These are phyloP conservation scores for Alternaria sp. DNA, from an alignment of 2,329 filamentous ascomycete species.

Conservation along the genomic window DNA sequence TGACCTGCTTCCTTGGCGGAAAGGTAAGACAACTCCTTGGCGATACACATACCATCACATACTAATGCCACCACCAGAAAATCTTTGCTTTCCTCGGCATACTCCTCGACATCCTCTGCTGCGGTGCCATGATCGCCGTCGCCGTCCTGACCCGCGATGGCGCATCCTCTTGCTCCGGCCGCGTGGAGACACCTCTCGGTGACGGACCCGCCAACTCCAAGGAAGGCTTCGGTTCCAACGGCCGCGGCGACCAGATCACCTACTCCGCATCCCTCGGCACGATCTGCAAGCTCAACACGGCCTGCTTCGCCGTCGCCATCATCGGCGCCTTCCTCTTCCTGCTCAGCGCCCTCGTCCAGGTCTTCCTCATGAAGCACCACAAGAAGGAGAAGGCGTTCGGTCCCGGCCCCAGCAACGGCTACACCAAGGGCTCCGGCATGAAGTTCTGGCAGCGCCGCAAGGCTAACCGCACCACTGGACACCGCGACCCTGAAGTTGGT, in stretches of 20 bases:
- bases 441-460: conserved; percentile 54
- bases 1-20: conserved; percentile 82
- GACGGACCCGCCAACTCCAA: conserved; percentile 61
- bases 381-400: conserved; percentile 76
- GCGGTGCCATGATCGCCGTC: conserved; percentile 80
- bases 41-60: too few relatives aligned
- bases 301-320: conserved; percentile 77
- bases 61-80: conserved; percentile 5
- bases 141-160: conserved; percentile 76
- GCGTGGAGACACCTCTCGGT: conserved; percentile 72
- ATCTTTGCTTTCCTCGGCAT: conserved; percentile 77
- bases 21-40: conserved; percentile 50
- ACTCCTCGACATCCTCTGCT: conserved; percentile 77
- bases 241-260: conserved; percentile 49
- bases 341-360: conserved; percentile 71
- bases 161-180: conserved; percentile 67
- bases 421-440: conserved; percentile 66
- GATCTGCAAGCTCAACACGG: conserved; percentile 78
- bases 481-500: conserved; percentile 54
- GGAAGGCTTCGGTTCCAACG: conserved; percentile 56
- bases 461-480: conserved; percentile 39
- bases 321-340: conserved; percentile 79
- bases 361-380: conserved; percentile 72
- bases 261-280: conserved; percentile 58
- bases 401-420: conserved; percentile 69